Conservation (phyloP, 2,329 filamentous ascomycete genomes). For the Ophiostoma populinum region DNA sequence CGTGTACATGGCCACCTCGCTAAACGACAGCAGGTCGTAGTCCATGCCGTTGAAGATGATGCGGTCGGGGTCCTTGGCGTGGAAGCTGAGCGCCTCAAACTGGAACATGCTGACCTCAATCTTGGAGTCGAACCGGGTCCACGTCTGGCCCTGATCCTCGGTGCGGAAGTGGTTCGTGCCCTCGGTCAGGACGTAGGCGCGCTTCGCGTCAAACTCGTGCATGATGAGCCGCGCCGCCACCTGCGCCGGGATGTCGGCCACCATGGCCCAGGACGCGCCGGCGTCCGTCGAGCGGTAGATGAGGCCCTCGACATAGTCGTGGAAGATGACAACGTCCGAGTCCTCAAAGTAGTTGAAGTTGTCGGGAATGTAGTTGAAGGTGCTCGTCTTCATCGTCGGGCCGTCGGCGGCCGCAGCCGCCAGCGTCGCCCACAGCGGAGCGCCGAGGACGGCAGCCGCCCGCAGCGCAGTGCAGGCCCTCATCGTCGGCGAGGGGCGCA, state of each 20-base stretch:
- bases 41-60: slow-evolving; percentile 69
- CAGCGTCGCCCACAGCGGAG: slow-evolving; percentile 16
- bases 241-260: slow-evolving; percentile 47
- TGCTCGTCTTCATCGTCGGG: slow-evolving; percentile 46
- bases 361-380: slow-evolving; percentile 48
- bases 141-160: slow-evolving; percentile 63
- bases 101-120: slow-evolving; percentile 37
- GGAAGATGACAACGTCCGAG: slow-evolving; percentile 63
- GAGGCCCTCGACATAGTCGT: slow-evolving; percentile 44
- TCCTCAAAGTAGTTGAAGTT: slow-evolving; percentile 83
- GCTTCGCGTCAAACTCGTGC: slow-evolving; percentile 62
- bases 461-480: slow-evolving; percentile 30
- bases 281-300: slow-evolving; percentile 69
- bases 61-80: slow-evolving; percentile 66
- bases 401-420: slow-evolving; percentile 29
- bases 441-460: slow-evolving; percentile 35
- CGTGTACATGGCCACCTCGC: slow-evolving; percentile 55
- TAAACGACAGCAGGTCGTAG: slow-evolving; percentile 46
- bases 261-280: slow-evolving; percentile 55
- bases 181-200: slow-evolving; percentile 64
- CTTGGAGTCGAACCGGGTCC: slow-evolving; percentile 55
- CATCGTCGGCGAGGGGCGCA: slow-evolving; percentile 25
- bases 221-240: slow-evolving; percentile 46
- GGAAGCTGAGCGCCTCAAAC: slow-evolving; percentile 48
- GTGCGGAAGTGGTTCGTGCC: slow-evolving; percentile 65